Base-by-base conservation (phyloP, 2,329 filamentous ascomycete species). In the Dactylellina sp. region DNA sequence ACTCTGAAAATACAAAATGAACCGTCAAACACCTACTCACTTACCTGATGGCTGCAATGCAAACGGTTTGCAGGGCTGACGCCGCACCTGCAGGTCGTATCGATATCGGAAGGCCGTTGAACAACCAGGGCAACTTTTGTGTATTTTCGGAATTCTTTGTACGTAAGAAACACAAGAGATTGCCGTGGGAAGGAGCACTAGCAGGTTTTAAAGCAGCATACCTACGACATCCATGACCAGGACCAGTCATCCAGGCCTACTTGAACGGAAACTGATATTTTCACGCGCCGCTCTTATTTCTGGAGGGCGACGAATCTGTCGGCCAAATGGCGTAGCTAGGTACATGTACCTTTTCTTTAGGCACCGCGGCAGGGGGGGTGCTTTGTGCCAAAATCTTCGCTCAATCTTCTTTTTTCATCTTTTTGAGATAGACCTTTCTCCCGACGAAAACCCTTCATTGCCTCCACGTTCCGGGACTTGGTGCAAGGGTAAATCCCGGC, bases 401-500 rank as follows among this genome's bases (percentile, higher is more conserved):
- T n/a, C n/a, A n/a, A n/a, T n/a, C n/a, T n/a, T n/a, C n/a, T n/a
- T n/a, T n/a, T n/a, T n/a, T n/a, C n/a, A n/a, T n/a, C n/a, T n/a
- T n/a, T n/a, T n/a, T n/a, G n/a, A n/a, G n/a, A n/a, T n/a, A n/a
- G n/a, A n/a, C n/a, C n/a, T n/a, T n/a, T n/a, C n/a, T n/a, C n/a
- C n/a, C n/a, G n/a, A n/a, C n/a, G 37, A 40, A 55, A 55, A 55
- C 37, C 3, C 25, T 44, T 57, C 22, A 22, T 44, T 22, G 18
- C 63, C 63, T 49, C 53, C 42, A 42, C 35, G 25, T 53, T 56
- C 56, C 47, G 47, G n/a, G 18, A 46, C 18, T 42, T 39, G 24
- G 28, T 60, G 60, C 68, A 42, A 72, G 66, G 59, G 66, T 72
- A 52, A 52, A 65, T 65, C 68, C 70, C 56, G 12, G 35, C 60